Base-by-base conservation (phyloP, 2,329 filamentous ascomycete genomes). In the Diaporthe velutina region DNA sequence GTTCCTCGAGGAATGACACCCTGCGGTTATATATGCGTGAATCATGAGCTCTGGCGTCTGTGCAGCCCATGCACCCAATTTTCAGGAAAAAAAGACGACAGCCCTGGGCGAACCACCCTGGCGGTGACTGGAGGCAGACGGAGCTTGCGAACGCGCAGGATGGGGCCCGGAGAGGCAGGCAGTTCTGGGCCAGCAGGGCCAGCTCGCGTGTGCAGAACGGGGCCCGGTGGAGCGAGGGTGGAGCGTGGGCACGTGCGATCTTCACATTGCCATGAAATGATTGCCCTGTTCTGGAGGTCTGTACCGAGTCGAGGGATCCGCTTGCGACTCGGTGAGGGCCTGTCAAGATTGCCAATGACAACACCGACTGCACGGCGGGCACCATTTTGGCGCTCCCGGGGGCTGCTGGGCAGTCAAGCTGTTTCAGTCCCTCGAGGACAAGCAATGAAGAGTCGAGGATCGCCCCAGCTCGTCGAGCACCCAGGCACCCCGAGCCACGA, bases 121-220 rank as follows among this genome's bases (percentile, higher is more conserved):
- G 67, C 66, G 67, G 67, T 71, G 57, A 57, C 45, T 64, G 38
- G 40, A 76, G 73, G 74, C 74, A 74, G 73, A 73, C 68, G 68
- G 73, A 66, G 75, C 75, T 76, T 74, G 75, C 75, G 73, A 76
- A 74, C 38, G 60, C 68, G 45, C 70, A 70, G 30, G n/a, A 70
- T 72, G 75, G 64, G 45, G 45, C 64, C 55, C 30, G n/a, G 2
- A 68, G n/a, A n/a, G n/a, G n/a, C n/a, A 55, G n/a, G 45, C 66
- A 54, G 71, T 52, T 40, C 60, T 58, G 73, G 71, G 64, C 64
- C 64, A 64, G 64, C 64, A 54, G 64, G 64, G 64, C 64, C 64
- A 68, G 48, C 64, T 68, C 64, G 48, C 60, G 60, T 55, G 35
- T 74, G 52, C 30, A 74, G 25, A 48, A 60, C 61, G 45, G 38